Conservation (phyloP, 2,329 filamentous ascomycete species). For the Didymella glomerata region DNA sequence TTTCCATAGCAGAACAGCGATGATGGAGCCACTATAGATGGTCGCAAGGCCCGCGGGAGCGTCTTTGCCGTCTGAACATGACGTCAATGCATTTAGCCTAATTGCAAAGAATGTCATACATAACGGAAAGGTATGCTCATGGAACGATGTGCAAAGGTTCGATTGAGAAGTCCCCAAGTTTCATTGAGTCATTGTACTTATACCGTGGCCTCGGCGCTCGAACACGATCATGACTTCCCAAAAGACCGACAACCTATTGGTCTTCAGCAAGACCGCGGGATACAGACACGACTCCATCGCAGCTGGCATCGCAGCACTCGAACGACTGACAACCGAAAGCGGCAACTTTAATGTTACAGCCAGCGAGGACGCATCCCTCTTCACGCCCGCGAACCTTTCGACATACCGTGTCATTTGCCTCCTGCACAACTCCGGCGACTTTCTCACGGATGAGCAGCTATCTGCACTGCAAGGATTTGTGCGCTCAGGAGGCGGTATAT, state of each 20-base stretch:
- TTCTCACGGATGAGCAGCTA: constrained; percentile 25
- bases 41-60: too few relatives aligned
- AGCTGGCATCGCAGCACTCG: constrained; percentile 26
- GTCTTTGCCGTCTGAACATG: background rate
- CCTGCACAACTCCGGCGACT: constrained; percentile 28
- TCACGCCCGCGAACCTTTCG: constrained; percentile 19
- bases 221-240: constrained; percentile 3
- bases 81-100: constrained; percentile 14
- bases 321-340: constrained; percentile 16
- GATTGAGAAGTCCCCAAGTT: too few relatives aligned
- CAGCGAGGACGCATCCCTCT: constrained; percentile 32
- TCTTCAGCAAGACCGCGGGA: constrained; percentile 40
- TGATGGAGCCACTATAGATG: too few relatives aligned
- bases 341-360: constrained; percentile 24
- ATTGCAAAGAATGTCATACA: background rate
- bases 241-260: constrained; percentile 25
- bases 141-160: background rate
- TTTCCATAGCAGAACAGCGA: too few relatives aligned
- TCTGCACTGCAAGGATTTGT: constrained; percentile 29
- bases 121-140: background rate
- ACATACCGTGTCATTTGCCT: constrained; percentile 27
- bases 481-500: constrained; percentile 32
- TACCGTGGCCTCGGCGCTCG: background rate
- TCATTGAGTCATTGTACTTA: background rate
- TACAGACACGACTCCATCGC: constrained; percentile 43